Base-by-base conservation (phyloP, 176 grass and related monocot genomes). In the Phragmites australis region DNA sequence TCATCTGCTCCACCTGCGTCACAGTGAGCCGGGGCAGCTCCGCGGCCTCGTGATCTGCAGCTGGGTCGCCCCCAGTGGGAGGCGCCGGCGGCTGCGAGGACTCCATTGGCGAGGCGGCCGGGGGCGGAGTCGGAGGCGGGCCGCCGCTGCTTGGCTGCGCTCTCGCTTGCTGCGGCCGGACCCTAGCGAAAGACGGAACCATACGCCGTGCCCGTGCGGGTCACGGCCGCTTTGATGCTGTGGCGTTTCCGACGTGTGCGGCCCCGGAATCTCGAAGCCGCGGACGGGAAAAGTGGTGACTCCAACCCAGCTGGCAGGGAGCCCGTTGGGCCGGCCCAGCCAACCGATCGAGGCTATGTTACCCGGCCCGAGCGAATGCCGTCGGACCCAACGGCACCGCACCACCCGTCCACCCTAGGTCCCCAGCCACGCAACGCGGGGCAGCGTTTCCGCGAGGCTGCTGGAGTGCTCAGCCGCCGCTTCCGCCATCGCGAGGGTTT, bases 1-100 rank as follows among this genome's bases (percentile, higher is more conserved):
- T 87, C 85, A 90, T 87, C 92, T 92, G 92, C 81, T 94, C 85
- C 79, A 85, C 62, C 90, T 94, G 90, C 54, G 89, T 90, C 83
- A 88, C 85, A 23, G 94, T 97, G 78, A 87, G 77, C 74, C 74
- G 78, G 32, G 78, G 81, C 44, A 72, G 65, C 65, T 85, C 75
- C 59, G 52, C 62, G 10, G 10, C 62, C 53, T n/a, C 45, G 44
- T 47, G 32, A 1, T 52, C 66, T 22, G 49, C 81, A 4, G 60
- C 32, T 19, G 29, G 16, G 10, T 72, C 63, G 5, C 7, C 37
- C 37, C 68, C 62, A 2, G 72, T 41, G 39, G n/a, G 51, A 52
- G 78, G 65, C 64, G 39, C 25, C 50, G 63, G 45, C 41, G 49
- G 71, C 43, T 31, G 53, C n/a, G 84, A 82, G 55, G 82, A 47